Base-by-base conservation (phyloP, 2,329 filamentous ascomycete species). In the Lachnellula cervina region DNA sequence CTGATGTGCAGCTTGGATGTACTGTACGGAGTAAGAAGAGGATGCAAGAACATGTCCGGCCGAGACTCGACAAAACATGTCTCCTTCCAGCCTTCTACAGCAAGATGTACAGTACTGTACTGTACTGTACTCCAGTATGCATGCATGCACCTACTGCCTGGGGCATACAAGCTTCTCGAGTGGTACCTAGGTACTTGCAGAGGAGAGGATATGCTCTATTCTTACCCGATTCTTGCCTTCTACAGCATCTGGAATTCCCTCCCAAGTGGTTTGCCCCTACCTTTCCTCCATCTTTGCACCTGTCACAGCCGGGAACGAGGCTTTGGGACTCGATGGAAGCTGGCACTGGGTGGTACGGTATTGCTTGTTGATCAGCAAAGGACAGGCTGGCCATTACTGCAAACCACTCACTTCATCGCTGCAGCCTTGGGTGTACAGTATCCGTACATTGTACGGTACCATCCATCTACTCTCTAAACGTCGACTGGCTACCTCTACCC, bases 51-150 rank as follows among this genome's bases (percentile, higher is more conserved):
- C 28, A 32, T 32, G 28, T 32, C 42, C 49, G 37, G 42, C 35
- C 28, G 42, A 45, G 40, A 46, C 40, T 46, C 40, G 43, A 45
- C n/a, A 35, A 14, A 16, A 40, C n/a, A 25, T 28, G n/a, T 14
- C 45, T 32, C n/a, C 11, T 49, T 54, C 37, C 52, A 49, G 52
- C 52, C 35, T 54, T 23, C 32, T 19, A 54, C 51, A 54, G 52
- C 45, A 32, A 32, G 28, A 32, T 32, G 9, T 32, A 32, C 28
- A 1, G 21, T 51, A 21, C 49, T 5, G 28, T 38, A 34, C 28
- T 5, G 21, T 51, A 21, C 49, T 5, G 28, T 38, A 34, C 45
- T 42, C 40, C 45, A 42, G 17, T 16, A 42, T 42, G 17, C 38
- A 42, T 42, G 17, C 38, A 42, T 54, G 52, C 52, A 54, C 9